Evolutionary conservation across 345 rosid genomes (phyloP).

Genomic region (Rubroshorea leprosula): DNA sequence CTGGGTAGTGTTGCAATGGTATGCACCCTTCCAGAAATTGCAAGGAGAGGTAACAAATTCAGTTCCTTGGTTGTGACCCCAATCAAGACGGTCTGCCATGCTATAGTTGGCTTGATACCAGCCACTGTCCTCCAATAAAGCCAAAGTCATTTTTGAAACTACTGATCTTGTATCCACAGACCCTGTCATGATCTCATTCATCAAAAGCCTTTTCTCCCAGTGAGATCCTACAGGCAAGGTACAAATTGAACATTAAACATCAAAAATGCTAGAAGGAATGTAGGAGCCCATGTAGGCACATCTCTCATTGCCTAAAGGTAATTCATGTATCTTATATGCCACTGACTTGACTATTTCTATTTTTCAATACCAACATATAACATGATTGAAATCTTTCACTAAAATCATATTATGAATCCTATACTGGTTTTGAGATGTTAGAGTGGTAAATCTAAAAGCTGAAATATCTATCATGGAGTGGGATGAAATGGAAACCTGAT

Average conservation of each 20-base stretch:
- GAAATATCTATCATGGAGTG: too few species aligned
- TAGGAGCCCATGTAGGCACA: too few species aligned
- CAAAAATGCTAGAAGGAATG: neutral
- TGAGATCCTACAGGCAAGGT: constrained; percentile 66
- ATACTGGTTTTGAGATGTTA: neutral
- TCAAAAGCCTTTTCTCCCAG: constrained; percentile 97
- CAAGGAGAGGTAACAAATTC: constrained; percentile 87
- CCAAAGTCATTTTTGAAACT: constrained; percentile 96
- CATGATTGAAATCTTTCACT: too few species aligned
- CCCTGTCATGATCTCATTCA: constrained; percentile 99
- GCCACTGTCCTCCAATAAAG: constrained; percentile 95
- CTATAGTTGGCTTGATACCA: constrained; percentile 99
- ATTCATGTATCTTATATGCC: too few species aligned
- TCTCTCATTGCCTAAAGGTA: too few species aligned
- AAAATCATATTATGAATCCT: neutral
- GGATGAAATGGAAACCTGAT: constrained; percentile 42
- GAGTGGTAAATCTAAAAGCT: too few species aligned
- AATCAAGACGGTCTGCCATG: constrained; percentile 94
- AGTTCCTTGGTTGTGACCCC: constrained; percentile 98
- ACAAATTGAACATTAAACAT: constrained; percentile 9
- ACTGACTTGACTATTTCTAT: too few species aligned
- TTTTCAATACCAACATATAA: neutral
- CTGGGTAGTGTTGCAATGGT: constrained; percentile 87
- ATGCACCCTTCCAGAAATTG: constrained; percentile 95
- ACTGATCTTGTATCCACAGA: constrained; percentile 98